Evolutionary conservation across 257 asterid genomes (phyloP), one percentile per base, ranked within the genome.

Genomic region (Solanum clarkiae): DNA sequence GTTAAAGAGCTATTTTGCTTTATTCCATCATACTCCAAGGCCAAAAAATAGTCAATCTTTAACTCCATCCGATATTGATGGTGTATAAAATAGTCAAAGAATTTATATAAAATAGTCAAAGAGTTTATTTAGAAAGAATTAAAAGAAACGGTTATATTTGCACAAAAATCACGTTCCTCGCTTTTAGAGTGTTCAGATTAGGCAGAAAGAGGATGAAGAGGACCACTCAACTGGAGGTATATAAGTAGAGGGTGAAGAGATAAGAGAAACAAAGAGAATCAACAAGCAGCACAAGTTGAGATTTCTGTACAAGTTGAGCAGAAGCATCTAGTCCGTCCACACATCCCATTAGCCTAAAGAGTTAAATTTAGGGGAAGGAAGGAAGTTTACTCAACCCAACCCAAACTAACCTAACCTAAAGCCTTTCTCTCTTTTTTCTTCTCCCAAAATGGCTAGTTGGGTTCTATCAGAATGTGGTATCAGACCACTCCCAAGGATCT

Each of bases 391-490:
- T 4, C 36, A 3, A 36, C 40, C 29, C 29, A 2, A 36, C 40
- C 40, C 40, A 36, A 36, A 6, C 42, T 5, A 36, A 36, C 42
- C 40, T 3, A n/a, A 60, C 13, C 29, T 29, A 26, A 26, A 8
- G 7, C 29, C 71, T 26, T 36, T 26, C 59, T 12, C 32, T 22
- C n/a, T 17, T 65, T 59, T 15, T 59, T 68, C 17, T 42, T 42
- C 45, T 53, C 74, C 20, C 72, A 13, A 42, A 60, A 89, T 89
- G 93, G 91, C 87, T 9, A 74, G 87, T 72, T 86, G 85, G 89
- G 90, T 89, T 54, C 80, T 89, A 44, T 89, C 90, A 62, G 92
- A 91, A 89, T 89, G 92, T 85, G 92, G 93, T 49, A 18, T 91
- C 18, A 88, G 88, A 68, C 91, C 92, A 49, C 87, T 88, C 45